Base-by-base conservation (phyloP, 768 basidiomycete species). In the Mycena amicta region DNA sequence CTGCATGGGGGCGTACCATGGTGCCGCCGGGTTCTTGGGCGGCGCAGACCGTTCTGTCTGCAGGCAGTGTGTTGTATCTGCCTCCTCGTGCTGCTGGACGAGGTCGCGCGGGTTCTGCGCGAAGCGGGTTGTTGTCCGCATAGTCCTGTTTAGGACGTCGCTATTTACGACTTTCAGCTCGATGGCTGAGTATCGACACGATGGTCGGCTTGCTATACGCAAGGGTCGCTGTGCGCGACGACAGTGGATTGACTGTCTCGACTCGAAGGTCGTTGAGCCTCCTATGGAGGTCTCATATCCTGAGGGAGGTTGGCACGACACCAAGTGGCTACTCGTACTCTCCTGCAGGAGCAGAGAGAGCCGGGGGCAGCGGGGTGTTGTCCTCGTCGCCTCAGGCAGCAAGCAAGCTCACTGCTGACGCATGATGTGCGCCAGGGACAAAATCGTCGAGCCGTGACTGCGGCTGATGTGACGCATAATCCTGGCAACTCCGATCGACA, bases 231-330 rank as follows among this genome's bases (percentile, higher is more conserved):
- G 25, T 25, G 5, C 26, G 47, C 47, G 47, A 29, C 27, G 12
- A 28, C 43, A 45, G 43, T n/a, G 8, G 15, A 23, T 16, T 45
- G 22, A n/a, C 15, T 23, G 12, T 26, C n/a, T 49, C 47, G 47
- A 49, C 47, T 49, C 47, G 47, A 49, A 26, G 47, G 47, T 28
- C 47, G 47, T 12, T n/a, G n/a, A n/a, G n/a, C n/a, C n/a, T n/a
- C n/a, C n/a, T n/a, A n/a, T n/a, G n/a, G n/a, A n/a, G n/a, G n/a
- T n/a, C n/a, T n/a, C n/a, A n/a, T n/a, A 37, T 37, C 47, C 47
- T 23, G n/a, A 28, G 47, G 27, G 47, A 49, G n/a, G 25, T 49
- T 49, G 47, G 47, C 47, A 49, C 47, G 27, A 13, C 47, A 49
- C 47, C 47, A 45, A 13, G 47, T 5, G 47, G 47, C 47, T 28